Percentiles rank a stretch among this genome's conserved stretches.
phyloP scores from a whole-genome alignment of 306 rosid species.

The Rosa rugosa region DNA sequence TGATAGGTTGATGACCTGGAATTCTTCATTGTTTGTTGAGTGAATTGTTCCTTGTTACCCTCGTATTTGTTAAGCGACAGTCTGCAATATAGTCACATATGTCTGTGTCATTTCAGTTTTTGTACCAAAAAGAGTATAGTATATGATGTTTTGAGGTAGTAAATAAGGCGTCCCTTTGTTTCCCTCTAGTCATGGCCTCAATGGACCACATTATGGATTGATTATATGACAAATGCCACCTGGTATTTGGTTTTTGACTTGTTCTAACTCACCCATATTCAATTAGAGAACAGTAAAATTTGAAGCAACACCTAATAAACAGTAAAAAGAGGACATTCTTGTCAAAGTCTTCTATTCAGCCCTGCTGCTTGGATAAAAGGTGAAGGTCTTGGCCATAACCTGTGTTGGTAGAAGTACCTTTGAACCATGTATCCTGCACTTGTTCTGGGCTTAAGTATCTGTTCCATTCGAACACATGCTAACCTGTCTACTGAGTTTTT shows the following conservation, averaged over 20 bases:
- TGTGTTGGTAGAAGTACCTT: neutral
- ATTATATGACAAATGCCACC: neutral
- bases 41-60: neutral
- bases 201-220: neutral
- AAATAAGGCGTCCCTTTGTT: neutral
- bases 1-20: neutral
- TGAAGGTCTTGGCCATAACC: neutral
- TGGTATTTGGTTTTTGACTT: neutral
- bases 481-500: neutral
- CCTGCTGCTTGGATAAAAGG: neutral
- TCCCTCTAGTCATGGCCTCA: neutral
- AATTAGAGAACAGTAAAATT: neutral
- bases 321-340: neutral
- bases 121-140: neutral
- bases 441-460: neutral
- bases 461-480: neutral
- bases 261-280: neutral
- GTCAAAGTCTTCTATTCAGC: neutral
- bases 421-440: neutral
- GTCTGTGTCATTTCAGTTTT: neutral
- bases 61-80: neutral
- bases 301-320: neutral
- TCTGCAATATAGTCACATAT: neutral
- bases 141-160: neutral
- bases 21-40: slow-evolving; percentile 6